Evolutionary conservation across 2,329 filamentous ascomycete genomes (phyloP).

Genomic region (Trichoderma sp.): DNA sequence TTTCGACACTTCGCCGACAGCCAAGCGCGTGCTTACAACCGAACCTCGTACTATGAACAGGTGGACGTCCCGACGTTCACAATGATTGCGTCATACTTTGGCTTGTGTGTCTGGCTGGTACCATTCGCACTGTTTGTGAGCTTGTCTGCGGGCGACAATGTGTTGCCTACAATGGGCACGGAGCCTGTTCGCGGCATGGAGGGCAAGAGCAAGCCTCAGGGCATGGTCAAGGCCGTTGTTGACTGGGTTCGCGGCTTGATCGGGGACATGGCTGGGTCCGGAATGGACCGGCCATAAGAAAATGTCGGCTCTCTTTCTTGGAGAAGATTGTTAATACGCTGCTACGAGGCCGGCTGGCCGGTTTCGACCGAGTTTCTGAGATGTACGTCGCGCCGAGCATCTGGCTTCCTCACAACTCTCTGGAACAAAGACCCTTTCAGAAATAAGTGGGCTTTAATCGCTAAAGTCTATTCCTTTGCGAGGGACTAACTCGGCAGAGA

Average conservation of each 20-base stretch:
- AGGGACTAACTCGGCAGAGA: neutral
- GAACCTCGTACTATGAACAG: constrained; percentile 63
- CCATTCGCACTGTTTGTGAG: constrained; percentile 95
- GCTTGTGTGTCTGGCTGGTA: constrained; percentile 93
- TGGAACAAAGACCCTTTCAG: neutral
- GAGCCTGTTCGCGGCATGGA: constrained; percentile 50
- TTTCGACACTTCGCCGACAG: constrained; percentile 84
- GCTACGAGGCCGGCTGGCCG: neutral
- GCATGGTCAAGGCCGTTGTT: constrained; percentile 67
- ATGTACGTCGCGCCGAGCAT: neutral
- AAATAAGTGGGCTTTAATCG: neutral
- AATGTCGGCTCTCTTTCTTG: neutral
- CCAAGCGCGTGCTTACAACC: constrained; percentile 58
- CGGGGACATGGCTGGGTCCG: constrained; percentile 43
- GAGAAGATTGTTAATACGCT: neutral
- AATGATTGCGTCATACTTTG: constrained; percentile 95
- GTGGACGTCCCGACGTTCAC: constrained; percentile 77
- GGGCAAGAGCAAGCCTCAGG: constrained; percentile 57
- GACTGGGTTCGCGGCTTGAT: constrained; percentile 58
- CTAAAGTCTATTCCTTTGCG: neutral
- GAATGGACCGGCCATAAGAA: constrained; percentile 26
- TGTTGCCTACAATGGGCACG: constrained; percentile 87
- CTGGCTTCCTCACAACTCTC: neutral
- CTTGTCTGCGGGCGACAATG: constrained; percentile 90
- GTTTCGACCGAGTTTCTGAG: neutral